Conservation (phyloP, 257 asterid species). For the Petunia secreta region DNA sequence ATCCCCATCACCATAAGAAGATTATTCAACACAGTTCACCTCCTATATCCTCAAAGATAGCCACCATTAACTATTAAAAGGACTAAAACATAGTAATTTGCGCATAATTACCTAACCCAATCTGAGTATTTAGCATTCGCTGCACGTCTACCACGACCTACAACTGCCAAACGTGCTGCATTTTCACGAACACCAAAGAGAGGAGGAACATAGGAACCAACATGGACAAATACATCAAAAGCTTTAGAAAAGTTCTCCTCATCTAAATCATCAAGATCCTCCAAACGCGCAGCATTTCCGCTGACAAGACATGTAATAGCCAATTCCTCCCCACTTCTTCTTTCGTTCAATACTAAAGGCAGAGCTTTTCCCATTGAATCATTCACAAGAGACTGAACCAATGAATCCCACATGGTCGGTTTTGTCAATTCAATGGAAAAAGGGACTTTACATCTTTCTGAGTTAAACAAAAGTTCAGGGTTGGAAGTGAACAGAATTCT, state of each 20-base stretch:
- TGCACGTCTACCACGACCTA: conserved; percentile 74
- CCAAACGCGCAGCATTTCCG: conserved; percentile 55
- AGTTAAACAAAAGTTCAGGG: conserved; percentile 55
- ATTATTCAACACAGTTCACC: conserved; percentile 4
- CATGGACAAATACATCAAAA: conserved; percentile 76
- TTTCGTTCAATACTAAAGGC: conserved; percentile 54
- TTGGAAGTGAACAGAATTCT: conserved; percentile 49
- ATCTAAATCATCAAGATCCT: conserved; percentile 36
- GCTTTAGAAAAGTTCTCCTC: conserved; percentile 47
- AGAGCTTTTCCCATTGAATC: conserved; percentile 65
- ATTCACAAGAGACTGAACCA: conserved; percentile 56
- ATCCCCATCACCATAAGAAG: conserved; percentile 30
- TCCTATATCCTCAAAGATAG: not conserved
- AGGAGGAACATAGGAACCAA: conserved; percentile 67
- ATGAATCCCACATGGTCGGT: conserved; percentile 52
- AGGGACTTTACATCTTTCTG: conserved; percentile 24
- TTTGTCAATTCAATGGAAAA: conserved; percentile 37
- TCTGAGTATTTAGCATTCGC: conserved; percentile 87
- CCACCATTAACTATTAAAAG: conserved; percentile 6
- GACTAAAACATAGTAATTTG: not conserved
- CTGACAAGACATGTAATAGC: conserved; percentile 74
- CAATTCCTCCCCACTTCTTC: conserved; percentile 61
- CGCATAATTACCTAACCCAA: conserved; percentile 74
- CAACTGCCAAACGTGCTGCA: conserved; percentile 75
- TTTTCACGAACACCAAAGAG: conserved; percentile 57